phyloP scores from a whole-genome alignment of 305 asterid species.

The Plantago lanceolata region DNA sequence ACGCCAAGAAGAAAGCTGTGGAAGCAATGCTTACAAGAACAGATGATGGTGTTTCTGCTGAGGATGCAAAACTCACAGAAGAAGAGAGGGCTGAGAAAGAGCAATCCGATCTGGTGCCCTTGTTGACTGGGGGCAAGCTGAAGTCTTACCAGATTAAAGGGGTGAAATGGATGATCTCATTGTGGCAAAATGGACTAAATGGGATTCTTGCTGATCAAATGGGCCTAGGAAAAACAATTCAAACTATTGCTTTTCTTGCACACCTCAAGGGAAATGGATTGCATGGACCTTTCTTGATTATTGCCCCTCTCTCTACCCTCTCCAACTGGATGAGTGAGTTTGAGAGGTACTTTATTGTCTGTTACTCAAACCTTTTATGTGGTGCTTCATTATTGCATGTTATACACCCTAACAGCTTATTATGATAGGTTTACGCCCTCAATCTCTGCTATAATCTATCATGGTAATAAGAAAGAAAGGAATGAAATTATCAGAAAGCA shows the following conservation, averaged over 20 bases:
- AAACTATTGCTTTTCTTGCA: slow-evolving; percentile 87
- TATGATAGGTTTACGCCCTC: slow-evolving; percentile 70
- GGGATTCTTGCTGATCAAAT: slow-evolving; percentile 99
- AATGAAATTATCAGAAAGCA: slow-evolving; percentile 66
- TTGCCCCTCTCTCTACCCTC: slow-evolving; percentile 93
- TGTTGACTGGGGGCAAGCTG: slow-evolving; percentile 89
- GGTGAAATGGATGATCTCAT: slow-evolving; percentile 93
- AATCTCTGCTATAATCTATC: slow-evolving; percentile 68
- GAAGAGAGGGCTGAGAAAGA: slow-evolving; percentile 71
- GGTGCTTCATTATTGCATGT: slow-evolving; percentile 5
- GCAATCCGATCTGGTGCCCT: slow-evolving; percentile 81
- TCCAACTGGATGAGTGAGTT: slow-evolving; percentile 92
- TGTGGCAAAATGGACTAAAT: slow-evolving; percentile 98
- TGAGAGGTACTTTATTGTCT: slow-evolving; percentile 43
- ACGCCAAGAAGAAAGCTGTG: slow-evolving; percentile 93
- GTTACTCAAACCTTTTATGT: not conserved
- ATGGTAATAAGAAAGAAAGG: slow-evolving; percentile 68
- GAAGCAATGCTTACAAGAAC: slow-evolving; percentile 87
- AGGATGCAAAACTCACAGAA: slow-evolving; percentile 58
- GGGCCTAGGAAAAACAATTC: slow-evolving; percentile 99
- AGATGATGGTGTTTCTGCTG: slow-evolving; percentile 55
- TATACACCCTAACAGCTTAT: slow-evolving; percentile 8
- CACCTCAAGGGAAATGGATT: slow-evolving; percentile 92
- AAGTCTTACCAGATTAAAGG: slow-evolving; percentile 89
- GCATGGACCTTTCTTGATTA: slow-evolving; percentile 84